These are phyloP conservation scores for Lodderomyces metapsilosis DNA, from an alignment of 1,139 yeast species.

Conservation along the genomic window DNA sequence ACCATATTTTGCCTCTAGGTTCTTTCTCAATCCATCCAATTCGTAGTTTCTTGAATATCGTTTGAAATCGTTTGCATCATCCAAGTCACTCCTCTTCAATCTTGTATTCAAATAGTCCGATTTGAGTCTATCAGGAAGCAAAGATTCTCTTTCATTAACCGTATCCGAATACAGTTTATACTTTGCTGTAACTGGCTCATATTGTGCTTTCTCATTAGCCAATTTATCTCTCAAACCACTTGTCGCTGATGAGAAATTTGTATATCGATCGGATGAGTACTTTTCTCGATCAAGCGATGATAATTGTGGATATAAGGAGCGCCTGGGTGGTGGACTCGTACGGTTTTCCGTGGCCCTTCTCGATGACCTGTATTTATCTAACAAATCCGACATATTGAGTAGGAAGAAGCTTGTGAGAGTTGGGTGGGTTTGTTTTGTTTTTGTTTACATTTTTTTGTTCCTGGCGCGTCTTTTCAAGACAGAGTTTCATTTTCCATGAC, in stretches of 20 bases:
- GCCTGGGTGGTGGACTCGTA: neutral
- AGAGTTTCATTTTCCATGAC: neutral
- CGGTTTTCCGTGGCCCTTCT: neutral
- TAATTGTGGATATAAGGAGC: slow-evolving; percentile 4
- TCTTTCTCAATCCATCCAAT: neutral
- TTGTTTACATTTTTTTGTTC: slow-evolving; percentile 1
- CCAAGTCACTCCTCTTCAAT: neutral
- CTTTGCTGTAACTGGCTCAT: neutral
- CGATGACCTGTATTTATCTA: slow-evolving; percentile 9
- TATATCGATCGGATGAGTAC: neutral
- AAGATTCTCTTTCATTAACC: neutral
- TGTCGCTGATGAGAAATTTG: neutral
- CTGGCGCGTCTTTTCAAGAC: neutral
- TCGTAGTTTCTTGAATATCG: neutral
- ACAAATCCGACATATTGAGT: slow-evolving; percentile 11
- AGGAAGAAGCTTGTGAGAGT: neutral
- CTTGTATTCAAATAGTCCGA: neutral
- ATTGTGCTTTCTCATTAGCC: neutral
- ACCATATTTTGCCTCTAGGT: neutral
- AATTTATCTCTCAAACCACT: neutral
- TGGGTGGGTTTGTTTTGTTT: neutral
- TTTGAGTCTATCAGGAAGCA: neutral
- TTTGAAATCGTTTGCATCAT: slow-evolving; percentile 1
- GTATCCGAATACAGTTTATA: neutral
- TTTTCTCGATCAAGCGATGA: slow-evolving; percentile 4